phyloP scores from a whole-genome alignment of 768 basidiomycete species.

The Leccinum variicolor region DNA sequence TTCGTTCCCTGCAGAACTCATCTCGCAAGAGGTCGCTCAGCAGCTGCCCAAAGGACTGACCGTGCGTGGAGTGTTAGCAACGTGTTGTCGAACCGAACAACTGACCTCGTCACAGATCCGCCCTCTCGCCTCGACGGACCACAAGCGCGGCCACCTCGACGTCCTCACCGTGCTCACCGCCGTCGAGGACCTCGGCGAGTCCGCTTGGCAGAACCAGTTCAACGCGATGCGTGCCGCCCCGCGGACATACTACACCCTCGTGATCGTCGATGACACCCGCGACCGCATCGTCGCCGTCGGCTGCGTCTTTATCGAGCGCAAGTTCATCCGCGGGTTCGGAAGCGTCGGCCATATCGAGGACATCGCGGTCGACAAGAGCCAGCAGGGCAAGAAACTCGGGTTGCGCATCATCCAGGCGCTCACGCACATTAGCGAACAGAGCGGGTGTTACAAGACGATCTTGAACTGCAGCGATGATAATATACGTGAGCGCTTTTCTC shows the following conservation, averaged over 20 bases:
- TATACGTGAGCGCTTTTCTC: slow-evolving; percentile 65
- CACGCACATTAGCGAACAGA: slow-evolving; percentile 74
- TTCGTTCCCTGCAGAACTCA: slow-evolving; percentile 69
- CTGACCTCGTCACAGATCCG: slow-evolving; percentile 59
- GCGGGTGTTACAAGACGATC: slow-evolving; percentile 94
- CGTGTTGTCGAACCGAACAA: neutral
- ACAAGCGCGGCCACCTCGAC: slow-evolving; percentile 76
- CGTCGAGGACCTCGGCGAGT: slow-evolving; percentile 61
- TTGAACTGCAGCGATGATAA: slow-evolving; percentile 91
- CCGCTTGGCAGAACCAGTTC: slow-evolving; percentile 71
- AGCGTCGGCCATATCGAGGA: slow-evolving; percentile 96
- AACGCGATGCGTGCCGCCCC: slow-evolving; percentile 50
- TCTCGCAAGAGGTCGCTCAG: slow-evolving; percentile 59
- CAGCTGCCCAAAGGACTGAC: slow-evolving; percentile 52
- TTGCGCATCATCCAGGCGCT: slow-evolving; percentile 83
- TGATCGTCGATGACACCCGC: slow-evolving; percentile 70
- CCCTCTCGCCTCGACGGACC: slow-evolving; percentile 84
- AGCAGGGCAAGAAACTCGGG: slow-evolving; percentile 93
- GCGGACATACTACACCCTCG: slow-evolving; percentile 78
- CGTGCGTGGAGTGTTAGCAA: neutral
- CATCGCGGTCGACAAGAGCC: slow-evolving; percentile 84
- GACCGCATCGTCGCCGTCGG: slow-evolving; percentile 86
- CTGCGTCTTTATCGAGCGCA: slow-evolving; percentile 85
- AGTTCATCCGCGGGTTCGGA: slow-evolving; percentile 86
- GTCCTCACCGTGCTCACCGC: slow-evolving; percentile 73